Evolutionary conservation across 2,329 filamentous ascomycete genomes (phyloP).

Genomic region (Arthrobotrys sphaeroides): DNA sequence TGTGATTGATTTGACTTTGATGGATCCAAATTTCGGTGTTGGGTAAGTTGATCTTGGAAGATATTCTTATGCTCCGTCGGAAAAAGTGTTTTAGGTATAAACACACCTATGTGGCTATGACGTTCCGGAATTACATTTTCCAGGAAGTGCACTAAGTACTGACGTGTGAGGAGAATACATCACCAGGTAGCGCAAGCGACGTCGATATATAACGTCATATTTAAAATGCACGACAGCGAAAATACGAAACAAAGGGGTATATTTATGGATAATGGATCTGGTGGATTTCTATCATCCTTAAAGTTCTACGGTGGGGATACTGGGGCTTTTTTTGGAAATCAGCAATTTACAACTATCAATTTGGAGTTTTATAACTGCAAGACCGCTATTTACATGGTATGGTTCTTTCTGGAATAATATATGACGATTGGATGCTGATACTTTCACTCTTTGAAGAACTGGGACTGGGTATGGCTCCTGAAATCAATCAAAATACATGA

Average conservation of each 20-base stretch:
- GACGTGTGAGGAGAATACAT: conserved; percentile 66
- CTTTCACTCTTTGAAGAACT: conserved; percentile 71
- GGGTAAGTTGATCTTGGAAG: conserved; percentile 47
- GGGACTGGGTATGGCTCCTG: conserved; percentile 87
- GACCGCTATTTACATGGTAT: conserved; percentile 77
- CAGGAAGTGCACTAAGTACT: conserved; percentile 66
- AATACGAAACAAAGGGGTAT: conserved; percentile 65
- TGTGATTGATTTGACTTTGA: conserved; percentile 76
- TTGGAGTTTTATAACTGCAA: conserved; percentile 82
- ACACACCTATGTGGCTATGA: conserved; percentile 70
- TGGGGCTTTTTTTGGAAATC: conserved; percentile 62
- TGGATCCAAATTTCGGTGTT: conserved; percentile 67
- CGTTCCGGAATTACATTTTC: conserved; percentile 80
- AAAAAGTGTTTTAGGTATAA: not conserved
- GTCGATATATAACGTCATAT: conserved; percentile 69
- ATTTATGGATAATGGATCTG: conserved; percentile 72
- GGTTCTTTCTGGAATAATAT: not conserved
- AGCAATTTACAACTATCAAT: conserved; percentile 84
- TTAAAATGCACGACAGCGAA: conserved; percentile 60
- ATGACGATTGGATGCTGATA: not conserved
- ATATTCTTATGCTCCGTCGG: not conserved
- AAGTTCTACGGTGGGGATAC: conserved; percentile 82
- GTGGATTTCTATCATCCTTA: conserved; percentile 83
- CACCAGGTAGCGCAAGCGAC: conserved; percentile 75
- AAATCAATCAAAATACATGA: conserved; percentile 79